phyloP scores from a whole-genome alignment of 2,329 filamentous ascomycete species.

The Xylaria sp. region DNA sequence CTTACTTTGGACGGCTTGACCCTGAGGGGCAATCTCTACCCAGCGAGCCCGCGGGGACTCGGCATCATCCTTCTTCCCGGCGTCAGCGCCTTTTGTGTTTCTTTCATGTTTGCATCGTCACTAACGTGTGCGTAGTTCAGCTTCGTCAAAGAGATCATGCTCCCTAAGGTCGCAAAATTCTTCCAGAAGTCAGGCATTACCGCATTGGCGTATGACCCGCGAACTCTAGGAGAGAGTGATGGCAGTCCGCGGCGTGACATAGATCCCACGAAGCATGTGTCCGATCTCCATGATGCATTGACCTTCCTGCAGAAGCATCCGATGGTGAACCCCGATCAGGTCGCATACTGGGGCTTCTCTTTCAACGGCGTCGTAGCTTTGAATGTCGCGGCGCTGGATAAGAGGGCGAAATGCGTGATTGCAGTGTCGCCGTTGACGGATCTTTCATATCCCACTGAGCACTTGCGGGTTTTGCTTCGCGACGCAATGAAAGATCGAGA shows the following conservation, averaged over 20 bases:
- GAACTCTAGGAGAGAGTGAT: slow-evolving; percentile 8
- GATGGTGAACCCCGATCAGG: neutral
- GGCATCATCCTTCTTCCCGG: neutral
- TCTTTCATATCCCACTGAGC: neutral
- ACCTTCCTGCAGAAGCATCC: slow-evolving; percentile 3
- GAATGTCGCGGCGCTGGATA: slow-evolving; percentile 1
- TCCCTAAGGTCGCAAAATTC: neutral
- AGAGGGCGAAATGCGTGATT: neutral
- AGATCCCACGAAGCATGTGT: slow-evolving; percentile 7
- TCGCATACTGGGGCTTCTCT: slow-evolving; percentile 17
- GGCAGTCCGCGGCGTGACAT: slow-evolving; percentile 16
- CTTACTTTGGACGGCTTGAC: neutral
- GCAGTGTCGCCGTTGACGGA: neutral
- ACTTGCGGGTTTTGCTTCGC: neutral
- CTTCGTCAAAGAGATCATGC: neutral
- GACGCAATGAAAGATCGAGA: slow-evolving; percentile 38
- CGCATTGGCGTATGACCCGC: slow-evolving; percentile 17
- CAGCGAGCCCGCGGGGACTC: neutral
- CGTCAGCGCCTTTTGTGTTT: neutral
- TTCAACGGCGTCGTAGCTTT: neutral
- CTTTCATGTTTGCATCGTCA: neutral
- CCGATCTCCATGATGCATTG: slow-evolving; percentile 18
- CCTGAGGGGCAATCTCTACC: neutral
- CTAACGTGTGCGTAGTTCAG: neutral
- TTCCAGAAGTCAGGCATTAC: slow-evolving; percentile 21